Evolutionary conservation across 139 green algal species (phyloP), one percentile per base, ranked within the genome.

Genomic region (Haematococcus sp.): DNA sequence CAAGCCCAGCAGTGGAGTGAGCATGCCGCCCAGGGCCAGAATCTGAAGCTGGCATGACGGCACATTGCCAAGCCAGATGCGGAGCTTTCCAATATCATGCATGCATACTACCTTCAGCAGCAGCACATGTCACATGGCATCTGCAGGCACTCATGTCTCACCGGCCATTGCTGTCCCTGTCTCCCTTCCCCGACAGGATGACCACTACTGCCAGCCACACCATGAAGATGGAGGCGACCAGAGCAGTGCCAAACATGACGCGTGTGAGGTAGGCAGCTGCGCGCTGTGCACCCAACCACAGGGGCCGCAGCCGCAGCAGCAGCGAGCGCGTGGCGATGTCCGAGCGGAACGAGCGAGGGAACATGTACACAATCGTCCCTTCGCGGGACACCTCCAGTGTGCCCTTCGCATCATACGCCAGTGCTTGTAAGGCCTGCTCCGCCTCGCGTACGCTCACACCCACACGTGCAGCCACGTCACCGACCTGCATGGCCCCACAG

Each of bases 361-460:
- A 91, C 0, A 82, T 79, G 76, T 97, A 98, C 51, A 98, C 78
- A 11, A 98, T 82, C 33, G 98, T 93, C 27, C 95, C 95, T 23
- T 84, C 75, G 13, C 81, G 23, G 0, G 94, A 95, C 16, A 98
- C 94, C 86, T 98, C 78, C 1, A 98, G 78, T 4, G 85, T 77
- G 0, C 84, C 94, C 25, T 74, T 30, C 0, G 82, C 86, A 74
- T 98, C 94, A 49, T 87, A 90, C 1, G 92, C 92, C 49, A 98
- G 84, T 0, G 94, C 93, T 40, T 91, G 88, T 9, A 98, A 76
- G n/a, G 89, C 89, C 5, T 80, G 75, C 44, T 97, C 88, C 17
- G 92, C 87, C 33, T 93, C 79, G 0, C n/a, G 56, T 9, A 94
- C 43, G 30, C 77, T 88, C 0, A 94, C 76, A 9, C 92, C 92